Percentiles rank a stretch among this genome's conserved stretches.
phyloP scores from a whole-genome alignment of 2,329 filamentous ascomycete genomes.

The Penicillium digitatum region DNA sequence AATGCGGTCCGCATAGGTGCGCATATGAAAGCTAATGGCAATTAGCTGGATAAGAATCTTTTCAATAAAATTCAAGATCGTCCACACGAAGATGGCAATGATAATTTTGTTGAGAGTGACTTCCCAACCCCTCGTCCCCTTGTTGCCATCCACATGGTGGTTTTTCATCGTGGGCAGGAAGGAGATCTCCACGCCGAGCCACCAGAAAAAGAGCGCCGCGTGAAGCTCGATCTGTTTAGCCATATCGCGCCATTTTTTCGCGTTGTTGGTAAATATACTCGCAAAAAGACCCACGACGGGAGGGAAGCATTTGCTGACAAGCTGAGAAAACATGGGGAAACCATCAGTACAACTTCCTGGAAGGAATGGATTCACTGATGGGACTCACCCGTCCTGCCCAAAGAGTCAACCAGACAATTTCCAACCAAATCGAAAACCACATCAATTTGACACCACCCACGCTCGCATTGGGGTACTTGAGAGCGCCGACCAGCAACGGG shows the following conservation, averaged over 20 bases:
- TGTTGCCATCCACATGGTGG: conserved; percentile 55
- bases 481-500: conserved; percentile 62
- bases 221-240: conserved; percentile 81
- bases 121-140: conserved; percentile 63
- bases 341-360: background rate
- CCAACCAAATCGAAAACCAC: conserved; percentile 95
- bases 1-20: conserved; percentile 87
- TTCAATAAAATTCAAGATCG: conserved; percentile 76
- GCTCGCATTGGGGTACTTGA: conserved; percentile 57
- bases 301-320: conserved; percentile 63
- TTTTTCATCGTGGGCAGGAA: conserved; percentile 77
- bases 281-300: conserved; percentile 60
- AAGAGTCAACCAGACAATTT: conserved; percentile 85
- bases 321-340: conserved; percentile 30
- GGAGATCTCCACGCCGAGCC: conserved; percentile 78
- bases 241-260: conserved; percentile 90
- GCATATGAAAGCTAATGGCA: conserved; percentile 83
- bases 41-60: conserved; percentile 95
- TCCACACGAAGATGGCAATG: conserved; percentile 75
- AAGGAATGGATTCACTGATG: background rate
- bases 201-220: conserved; percentile 85
- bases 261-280: conserved; percentile 76
- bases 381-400: conserved; percentile 65
- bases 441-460: conserved; percentile 72
- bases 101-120: conserved; percentile 77